A percentile compares a stretch with the other conserved stretches of the same genome.
Evolutionary conservation across 2,329 filamentous ascomycete genomes (phyloP).

Genomic region (Fusarium tanahbumbuense): DNA sequence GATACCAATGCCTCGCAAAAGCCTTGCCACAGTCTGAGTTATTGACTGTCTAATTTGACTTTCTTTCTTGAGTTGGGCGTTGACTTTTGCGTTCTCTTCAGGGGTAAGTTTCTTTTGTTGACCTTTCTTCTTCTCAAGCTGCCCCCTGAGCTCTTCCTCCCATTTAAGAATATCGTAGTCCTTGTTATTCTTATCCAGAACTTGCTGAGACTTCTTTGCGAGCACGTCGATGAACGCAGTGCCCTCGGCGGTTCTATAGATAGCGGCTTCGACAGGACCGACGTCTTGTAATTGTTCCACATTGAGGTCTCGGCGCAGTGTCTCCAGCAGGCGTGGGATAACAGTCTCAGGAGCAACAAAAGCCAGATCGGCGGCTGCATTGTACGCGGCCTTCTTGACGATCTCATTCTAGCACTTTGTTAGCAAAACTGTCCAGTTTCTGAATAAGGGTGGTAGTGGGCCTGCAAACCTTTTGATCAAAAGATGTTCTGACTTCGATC

Average conservation of each 20-base stretch:
- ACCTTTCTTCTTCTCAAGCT: constrained; percentile 93
- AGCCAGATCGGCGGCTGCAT: constrained; percentile 87
- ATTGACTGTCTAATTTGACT: constrained; percentile 80
- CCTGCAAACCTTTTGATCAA: constrained; percentile 64
- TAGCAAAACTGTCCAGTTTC: constrained; percentile 5
- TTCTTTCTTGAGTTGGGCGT: constrained; percentile 90
- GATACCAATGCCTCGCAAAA: constrained; percentile 87
- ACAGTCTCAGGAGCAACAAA: constrained; percentile 91
- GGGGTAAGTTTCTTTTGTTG: constrained; percentile 89
- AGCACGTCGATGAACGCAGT: constrained; percentile 91
- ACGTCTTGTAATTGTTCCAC: constrained; percentile 75
- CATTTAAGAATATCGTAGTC: constrained; percentile 97
- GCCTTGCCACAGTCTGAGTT: constrained; percentile 72
- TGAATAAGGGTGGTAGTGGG: neutral
- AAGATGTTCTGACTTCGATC: constrained; percentile 65
- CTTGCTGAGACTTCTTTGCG: constrained; percentile 79
- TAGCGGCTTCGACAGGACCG: constrained; percentile 89
- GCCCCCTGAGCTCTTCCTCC: constrained; percentile 90
- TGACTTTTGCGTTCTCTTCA: constrained; percentile 91
- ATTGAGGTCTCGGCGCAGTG: constrained; percentile 80
- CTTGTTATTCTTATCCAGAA: constrained; percentile 86
- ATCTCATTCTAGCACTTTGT: constrained; percentile 43
- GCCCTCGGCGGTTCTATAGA: constrained; percentile 90
- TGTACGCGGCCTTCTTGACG: constrained; percentile 78
- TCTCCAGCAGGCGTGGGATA: constrained; percentile 78